Conservation (phyloP, 345 rosid genomes). For the Corymbia maculata region DNA sequence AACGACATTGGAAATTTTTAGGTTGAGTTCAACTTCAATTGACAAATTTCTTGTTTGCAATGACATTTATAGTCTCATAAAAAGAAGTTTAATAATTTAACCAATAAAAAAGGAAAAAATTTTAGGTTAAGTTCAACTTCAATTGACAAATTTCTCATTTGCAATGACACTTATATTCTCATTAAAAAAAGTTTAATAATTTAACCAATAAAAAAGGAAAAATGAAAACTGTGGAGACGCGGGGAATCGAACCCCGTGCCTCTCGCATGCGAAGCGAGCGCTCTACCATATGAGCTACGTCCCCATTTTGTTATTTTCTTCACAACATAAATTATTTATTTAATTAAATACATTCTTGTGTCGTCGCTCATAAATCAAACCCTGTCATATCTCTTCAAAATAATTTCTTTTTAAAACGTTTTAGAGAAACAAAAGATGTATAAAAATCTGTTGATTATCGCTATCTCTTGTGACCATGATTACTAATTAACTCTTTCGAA, state of each 20-base stretch:
- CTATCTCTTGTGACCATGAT: not conserved
- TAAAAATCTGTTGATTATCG: not conserved
- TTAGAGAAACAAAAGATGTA: not conserved
- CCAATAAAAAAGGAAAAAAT: not conserved
- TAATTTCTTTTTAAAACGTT: not conserved
- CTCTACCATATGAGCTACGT: conserved; percentile 98
- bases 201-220: not conserved
- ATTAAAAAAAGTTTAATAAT: not conserved
- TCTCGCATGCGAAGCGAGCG: conserved; percentile 99
- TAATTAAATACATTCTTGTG: no score
- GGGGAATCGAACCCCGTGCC: conserved; percentile 97
- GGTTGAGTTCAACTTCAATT: no score
- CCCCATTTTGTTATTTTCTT: not conserved
- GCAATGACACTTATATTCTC: not conserved
- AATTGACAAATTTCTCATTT: no score
- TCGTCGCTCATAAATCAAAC: no score
- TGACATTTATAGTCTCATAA: not conserved
- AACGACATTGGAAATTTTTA: not conserved
- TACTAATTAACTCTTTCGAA: not conserved
- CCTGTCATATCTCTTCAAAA: not conserved
- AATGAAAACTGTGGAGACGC: conserved; percentile 6
- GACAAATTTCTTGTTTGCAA: not conserved
- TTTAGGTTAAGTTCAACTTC: no score
- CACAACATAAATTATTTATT: no score
- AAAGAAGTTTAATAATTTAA: not conserved